Percentiles rank a stretch among this genome's conserved stretches.
These are phyloP conservation scores for Cyclotella sp. DNA, from an alignment of 108 stramenopile species.

Conservation along the genomic window DNA sequence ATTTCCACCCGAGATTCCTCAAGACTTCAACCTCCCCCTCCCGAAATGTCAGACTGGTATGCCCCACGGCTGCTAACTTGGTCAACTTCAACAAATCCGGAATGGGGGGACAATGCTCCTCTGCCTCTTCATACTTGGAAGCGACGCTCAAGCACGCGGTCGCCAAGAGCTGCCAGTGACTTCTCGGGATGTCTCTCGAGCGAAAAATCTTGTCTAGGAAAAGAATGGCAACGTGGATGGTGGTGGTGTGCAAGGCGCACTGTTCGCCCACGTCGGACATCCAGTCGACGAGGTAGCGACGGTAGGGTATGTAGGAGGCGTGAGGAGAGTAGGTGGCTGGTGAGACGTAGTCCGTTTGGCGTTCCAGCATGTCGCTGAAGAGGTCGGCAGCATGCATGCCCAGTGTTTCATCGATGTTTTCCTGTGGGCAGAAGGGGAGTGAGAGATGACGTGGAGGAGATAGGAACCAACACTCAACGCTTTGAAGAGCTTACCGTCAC, in stretches of 20 bases:
- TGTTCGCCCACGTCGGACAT: conserved; percentile 93
- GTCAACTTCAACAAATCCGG: conserved; percentile 85
- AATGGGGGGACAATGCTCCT: conserved; percentile 90
- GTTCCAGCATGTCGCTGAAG: conserved; percentile 78
- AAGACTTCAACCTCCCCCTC: conserved; percentile 89
- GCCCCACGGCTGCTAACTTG: conserved; percentile 71
- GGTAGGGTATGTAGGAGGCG: conserved; percentile 86
- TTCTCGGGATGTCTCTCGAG: conserved; percentile 68
- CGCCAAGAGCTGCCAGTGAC: conserved; percentile 91
- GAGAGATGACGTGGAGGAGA: conserved; percentile 3
- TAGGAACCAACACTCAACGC: background rate
- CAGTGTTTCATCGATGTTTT: conserved; percentile 67
- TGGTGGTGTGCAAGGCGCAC: conserved; percentile 80
- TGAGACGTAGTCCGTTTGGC: conserved; percentile 83
- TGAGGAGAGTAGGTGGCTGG: conserved; percentile 66
- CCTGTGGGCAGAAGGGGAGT: conserved; percentile 27
- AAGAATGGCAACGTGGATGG: conserved; percentile 84
- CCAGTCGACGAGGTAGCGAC: conserved; percentile 92
- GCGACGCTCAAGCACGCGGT: conserved; percentile 90
- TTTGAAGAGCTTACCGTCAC: conserved; percentile 59
- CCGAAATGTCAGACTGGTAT: conserved; percentile 84
- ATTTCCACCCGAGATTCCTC: conserved; percentile 75
- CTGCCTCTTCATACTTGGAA: conserved; percentile 92
- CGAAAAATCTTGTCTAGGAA: conserved; percentile 90
- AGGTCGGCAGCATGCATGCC: conserved; percentile 77